Evolutionary conservation across 805 yeast species (phyloP).

Genomic region (Yarrowia sp.): DNA sequence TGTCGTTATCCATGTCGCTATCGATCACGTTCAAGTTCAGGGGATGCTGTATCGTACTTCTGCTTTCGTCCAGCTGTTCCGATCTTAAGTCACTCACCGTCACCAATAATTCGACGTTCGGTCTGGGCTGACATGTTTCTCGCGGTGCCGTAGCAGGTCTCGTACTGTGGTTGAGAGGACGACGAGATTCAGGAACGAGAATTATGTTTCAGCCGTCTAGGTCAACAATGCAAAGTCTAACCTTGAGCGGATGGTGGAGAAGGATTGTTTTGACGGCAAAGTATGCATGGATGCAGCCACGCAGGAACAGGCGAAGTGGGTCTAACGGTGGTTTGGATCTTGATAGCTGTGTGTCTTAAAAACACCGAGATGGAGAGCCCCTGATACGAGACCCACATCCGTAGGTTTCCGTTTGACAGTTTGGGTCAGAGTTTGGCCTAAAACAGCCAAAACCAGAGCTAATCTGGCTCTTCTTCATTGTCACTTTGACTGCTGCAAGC

Average conservation of each 20-base stretch:
- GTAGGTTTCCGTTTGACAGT: no score
- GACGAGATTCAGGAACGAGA: slow-evolving; percentile 19
- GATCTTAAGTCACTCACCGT: slow-evolving; percentile 23
- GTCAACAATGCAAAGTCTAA: slow-evolving; percentile 15
- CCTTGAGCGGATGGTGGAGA: slow-evolving; percentile 6
- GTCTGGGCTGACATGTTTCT: slow-evolving; percentile 11
- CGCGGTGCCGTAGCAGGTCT: no score
- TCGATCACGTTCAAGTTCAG: no score
- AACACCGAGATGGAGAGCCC: no score
- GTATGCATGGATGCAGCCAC: slow-evolving; percentile 8
- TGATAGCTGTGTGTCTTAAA: no score
- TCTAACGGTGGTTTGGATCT: neutral
- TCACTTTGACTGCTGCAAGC: no score
- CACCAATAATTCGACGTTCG: slow-evolving; percentile 23
- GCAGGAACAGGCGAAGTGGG: slow-evolving; percentile 3
- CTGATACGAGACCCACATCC: no score
- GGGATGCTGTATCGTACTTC: no score
- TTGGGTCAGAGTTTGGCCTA: neutral
- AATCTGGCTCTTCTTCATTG: no score
- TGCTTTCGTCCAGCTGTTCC: no score
- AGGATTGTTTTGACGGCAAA: neutral
- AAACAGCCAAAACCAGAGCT: slow-evolving; percentile 11
- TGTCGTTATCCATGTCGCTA: no score
- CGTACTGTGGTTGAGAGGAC: no score
- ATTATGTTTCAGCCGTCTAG: slow-evolving; percentile 11